Evolutionary conservation across 495 filamentous ascomycete genomes (phyloP), one percentile per base, ranked within the genome.

Genomic region (Penicillium paradoxum): DNA sequence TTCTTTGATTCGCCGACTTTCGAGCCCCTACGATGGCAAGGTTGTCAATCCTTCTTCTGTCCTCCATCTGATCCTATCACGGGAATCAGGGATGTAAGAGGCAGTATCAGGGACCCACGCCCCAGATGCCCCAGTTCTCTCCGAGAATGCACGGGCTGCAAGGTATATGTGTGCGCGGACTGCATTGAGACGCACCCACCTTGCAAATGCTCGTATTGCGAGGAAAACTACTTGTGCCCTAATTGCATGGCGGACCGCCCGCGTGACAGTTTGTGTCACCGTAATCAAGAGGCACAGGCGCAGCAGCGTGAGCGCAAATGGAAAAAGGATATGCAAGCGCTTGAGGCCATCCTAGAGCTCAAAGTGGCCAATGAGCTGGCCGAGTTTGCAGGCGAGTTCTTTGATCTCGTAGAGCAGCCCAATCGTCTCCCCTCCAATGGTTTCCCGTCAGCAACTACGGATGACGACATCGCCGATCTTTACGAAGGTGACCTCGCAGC

Each of bases 21-120:
- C n/a, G 71, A 69, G 11, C 53, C 54, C 1, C 53, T 61, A 13
- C 73, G 71, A 52, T 81, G 80, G 80, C 73, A 78, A 62, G 80
- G 80, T 25, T 83, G 80, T 53, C 78, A 79, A 41, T 75, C 78
- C 3, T 82, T 80, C 59, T 79, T 80, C 53, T 83, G 80, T 49
- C 80, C 78, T 2, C 70, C 49, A 13, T 18, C 14, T 27, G 49
- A 51, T 25, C 38, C 38, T 24, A 34, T 43, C 38, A 43, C 38
- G 19, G 37, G 38, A 18, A 33, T 42, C 38, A 42, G 49, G 29
- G 49, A 51, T 33, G 19, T 43, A 18, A 34, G 49, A 51, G 29
- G 78, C 18, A 67, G 73, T 2, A 55, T 77, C 13, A 76, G 78
- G 5, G 80, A 83, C 57, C 72, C 73, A 29, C 71, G 79, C 4